Evolutionary conservation across 139 green algal genomes (phyloP), one percentile per base, ranked within the genome.

Genomic region (Chlamydomonas sp.): DNA sequence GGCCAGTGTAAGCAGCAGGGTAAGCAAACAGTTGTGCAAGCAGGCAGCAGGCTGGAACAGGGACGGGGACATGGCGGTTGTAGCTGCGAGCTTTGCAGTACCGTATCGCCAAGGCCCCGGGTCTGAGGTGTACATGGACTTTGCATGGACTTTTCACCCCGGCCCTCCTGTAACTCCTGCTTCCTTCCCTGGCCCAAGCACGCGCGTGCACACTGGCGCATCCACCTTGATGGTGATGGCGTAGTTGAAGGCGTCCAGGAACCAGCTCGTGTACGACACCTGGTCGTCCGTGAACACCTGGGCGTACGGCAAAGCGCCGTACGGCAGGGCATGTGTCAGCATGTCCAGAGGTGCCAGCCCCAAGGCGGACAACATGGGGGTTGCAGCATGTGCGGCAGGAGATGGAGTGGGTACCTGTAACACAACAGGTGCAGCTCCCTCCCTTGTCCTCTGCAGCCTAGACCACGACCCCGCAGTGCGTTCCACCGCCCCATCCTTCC

Each of bases 181-280:
- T 9, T 16, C 64, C 66, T 12, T 67, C 57, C 80, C 66, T 18
- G 4, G 20, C 2, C 17, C 58, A 16, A 18, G n/a, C 63, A n/a
- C 15, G 4, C 64, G 5, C 10, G 18, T 68, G 16, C 66, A 2
- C 20, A 3, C 83, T 49, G 31, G 31, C 31, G 31, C 31, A 49
- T 49, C 58, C 62, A 91, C 83, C 73, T 84, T 82, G 58, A 89
- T 78, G 9, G 79, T 92, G 63, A 99, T 96, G 18, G 98, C 98
- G 89, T 99, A 99, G 90, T 99, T 99, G 95, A 99, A 99, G 8
- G 98, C 98, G 87, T 99, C 98, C 71, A 99, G 90, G 89, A 99
- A 99, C 98, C 98, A 99, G 77, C 94, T 98, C 4, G 98, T 99
- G 92, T 97, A 99, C 20, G 96, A 99, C n/a, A 99, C 97, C 95